These are phyloP conservation scores for Spergularia azorica DNA, from an alignment of 179 eudicot genomes.

Conservation along the genomic window DNA sequence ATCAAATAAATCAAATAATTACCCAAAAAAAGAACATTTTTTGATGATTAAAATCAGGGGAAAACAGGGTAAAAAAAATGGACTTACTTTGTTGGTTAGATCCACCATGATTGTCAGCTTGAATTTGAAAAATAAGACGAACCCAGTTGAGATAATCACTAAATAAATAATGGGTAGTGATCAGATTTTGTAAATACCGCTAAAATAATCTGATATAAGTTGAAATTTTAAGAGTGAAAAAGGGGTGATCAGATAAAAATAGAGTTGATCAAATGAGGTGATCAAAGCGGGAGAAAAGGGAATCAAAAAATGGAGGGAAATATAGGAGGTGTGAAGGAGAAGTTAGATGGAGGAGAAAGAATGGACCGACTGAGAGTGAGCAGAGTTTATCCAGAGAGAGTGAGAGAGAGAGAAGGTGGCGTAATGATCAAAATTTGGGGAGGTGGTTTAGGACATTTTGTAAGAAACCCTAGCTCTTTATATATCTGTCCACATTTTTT, in stretches of 20 bases:
- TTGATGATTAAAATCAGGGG: neutral
- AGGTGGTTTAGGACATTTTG: slow-evolving; percentile 7
- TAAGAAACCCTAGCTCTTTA: slow-evolving; percentile 39
- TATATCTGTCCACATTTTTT: neutral
- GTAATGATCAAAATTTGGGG: slow-evolving; percentile 1
- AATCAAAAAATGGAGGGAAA: neutral
- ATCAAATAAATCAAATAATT: slow-evolving; percentile 1
- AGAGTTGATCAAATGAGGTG: neutral
- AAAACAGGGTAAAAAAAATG: slow-evolving; percentile 33
- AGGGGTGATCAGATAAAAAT: neutral
- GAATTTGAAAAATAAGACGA: slow-evolving; percentile 28
- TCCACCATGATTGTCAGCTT: slow-evolving; percentile 49
- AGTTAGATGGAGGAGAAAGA: neutral
- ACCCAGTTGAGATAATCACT: slow-evolving; percentile 34
- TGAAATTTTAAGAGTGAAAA: too few relatives aligned
- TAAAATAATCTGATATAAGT: too few relatives aligned
- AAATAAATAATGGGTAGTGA: slow-evolving; percentile 21
- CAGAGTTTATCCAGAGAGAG: slow-evolving; percentile 7
- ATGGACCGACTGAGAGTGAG: neutral
- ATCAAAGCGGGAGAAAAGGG: slow-evolving; percentile 8
- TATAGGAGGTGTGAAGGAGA: too few relatives aligned
- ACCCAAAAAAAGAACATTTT: neutral
- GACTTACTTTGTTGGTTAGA: slow-evolving; percentile 66
- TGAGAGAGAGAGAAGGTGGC: slow-evolving; percentile 13
- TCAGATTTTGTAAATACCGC: slow-evolving; percentile 15